A percentile compares a stretch with the other conserved stretches of the same genome.
These are phyloP conservation scores for Erythrobasidium hasegawianum DNA, from an alignment of 1,284 basidiomycete genomes.

Conservation along the genomic window DNA sequence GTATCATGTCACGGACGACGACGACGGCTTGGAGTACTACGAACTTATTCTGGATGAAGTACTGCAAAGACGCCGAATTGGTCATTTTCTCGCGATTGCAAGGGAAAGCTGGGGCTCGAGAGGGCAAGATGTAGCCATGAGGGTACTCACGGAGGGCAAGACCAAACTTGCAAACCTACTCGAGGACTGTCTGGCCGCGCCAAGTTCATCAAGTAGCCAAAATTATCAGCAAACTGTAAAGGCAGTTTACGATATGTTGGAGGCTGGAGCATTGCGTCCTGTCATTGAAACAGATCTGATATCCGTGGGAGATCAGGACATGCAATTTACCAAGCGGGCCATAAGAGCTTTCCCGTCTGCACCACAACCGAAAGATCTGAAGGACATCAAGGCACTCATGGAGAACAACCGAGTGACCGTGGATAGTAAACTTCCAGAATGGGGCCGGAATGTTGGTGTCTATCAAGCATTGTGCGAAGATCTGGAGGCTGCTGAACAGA, in stretches of 20 bases:
- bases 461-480: constrained; percentile 13
- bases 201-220: not conserved
- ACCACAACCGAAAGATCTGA: constrained; percentile 24
- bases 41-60: constrained; percentile 50
- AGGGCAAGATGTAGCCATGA: constrained; percentile 5
- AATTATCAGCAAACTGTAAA: constrained; percentile 6
- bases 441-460: constrained; percentile 13
- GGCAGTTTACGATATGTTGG: constrained; percentile 29
- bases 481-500: not conserved
- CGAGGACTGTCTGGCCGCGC: constrained; percentile 9
- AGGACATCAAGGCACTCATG: constrained; percentile 8
- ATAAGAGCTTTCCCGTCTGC: constrained; percentile 12
- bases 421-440: not conserved
- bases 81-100: constrained; percentile 69
- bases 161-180: constrained; percentile 33
- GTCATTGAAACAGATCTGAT: constrained; percentile 17
- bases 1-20: constrained; percentile 47
- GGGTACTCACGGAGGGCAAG: constrained; percentile 20
- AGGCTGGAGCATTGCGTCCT: constrained; percentile 24
- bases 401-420: not conserved
- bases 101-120: constrained; percentile 58
- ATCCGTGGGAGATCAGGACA: constrained; percentile 26
- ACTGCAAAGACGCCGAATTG: constrained; percentile 47
- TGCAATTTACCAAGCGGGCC: constrained; percentile 8
- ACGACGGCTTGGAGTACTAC: constrained; percentile 47